Evolutionary conservation across 2,329 filamentous ascomycete genomes (phyloP).

Genomic region (Dactylellina leptospora): DNA sequence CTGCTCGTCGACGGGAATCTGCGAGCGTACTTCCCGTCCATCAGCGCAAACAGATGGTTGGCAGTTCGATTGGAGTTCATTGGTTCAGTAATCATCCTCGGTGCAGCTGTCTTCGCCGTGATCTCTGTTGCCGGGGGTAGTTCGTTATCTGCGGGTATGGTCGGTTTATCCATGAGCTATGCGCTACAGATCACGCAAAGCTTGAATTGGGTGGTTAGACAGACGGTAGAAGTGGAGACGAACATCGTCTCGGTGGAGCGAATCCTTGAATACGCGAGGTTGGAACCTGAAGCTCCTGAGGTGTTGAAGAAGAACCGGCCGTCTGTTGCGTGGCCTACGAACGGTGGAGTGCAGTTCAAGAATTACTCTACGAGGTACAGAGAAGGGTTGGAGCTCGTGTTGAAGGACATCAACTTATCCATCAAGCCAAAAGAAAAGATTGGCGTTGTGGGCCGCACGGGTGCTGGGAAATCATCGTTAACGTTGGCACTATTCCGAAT

Average conservation of each 20-base stretch:
- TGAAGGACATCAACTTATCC: slow-evolving; percentile 89
- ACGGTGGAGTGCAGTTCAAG: slow-evolving; percentile 87
- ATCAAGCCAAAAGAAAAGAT: slow-evolving; percentile 99
- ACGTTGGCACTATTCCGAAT: slow-evolving; percentile 94
- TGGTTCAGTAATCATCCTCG: slow-evolving; percentile 90
- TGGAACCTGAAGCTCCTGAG: slow-evolving; percentile 93
- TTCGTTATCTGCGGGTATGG: slow-evolving; percentile 73
- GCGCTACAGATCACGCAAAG: slow-evolving; percentile 94
- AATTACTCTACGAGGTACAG: slow-evolving; percentile 96
- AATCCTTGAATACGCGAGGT: slow-evolving; percentile 89
- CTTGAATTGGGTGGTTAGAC: slow-evolving; percentile 97
- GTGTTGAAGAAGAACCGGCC: slow-evolving; percentile 88
- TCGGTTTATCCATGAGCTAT: slow-evolving; percentile 96
- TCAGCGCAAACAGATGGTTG: slow-evolving; percentile 92
- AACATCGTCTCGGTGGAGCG: slow-evolving; percentile 99
- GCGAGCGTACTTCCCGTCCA: slow-evolving; percentile 92
- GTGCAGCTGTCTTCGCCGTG: slow-evolving; percentile 82
- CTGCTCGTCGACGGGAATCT: slow-evolving; percentile 96
- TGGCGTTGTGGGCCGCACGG: slow-evolving; percentile 93
- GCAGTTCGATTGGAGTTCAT: slow-evolving; percentile 95
- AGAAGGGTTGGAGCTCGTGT: slow-evolving; percentile 84
- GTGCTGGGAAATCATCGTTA: slow-evolving; percentile 93
- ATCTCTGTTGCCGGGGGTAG: slow-evolving; percentile 77
- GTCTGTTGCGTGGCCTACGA: slow-evolving; percentile 87
- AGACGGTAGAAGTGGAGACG: slow-evolving; percentile 99